Evolutionary conservation across 139 green algal genomes (phyloP), one percentile per base, ranked within the genome.

Genomic region (Chlorokybus atmophyticus): DNA sequence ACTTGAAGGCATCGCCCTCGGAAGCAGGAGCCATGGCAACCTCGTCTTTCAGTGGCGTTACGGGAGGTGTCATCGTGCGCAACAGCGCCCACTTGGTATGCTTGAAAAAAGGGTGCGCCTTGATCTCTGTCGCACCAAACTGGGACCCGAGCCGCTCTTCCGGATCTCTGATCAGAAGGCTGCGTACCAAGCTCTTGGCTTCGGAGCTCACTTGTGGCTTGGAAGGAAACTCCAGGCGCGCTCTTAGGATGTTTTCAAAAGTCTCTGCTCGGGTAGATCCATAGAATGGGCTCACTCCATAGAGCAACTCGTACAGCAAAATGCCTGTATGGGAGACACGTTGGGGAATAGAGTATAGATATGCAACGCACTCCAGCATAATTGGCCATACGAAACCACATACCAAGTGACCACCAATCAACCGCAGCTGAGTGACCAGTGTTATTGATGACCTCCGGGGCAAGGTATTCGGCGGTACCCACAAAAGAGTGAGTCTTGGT

Each of bases 291-390:
- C 84, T 92, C 48, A 62, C 75, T 1, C 87, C 87, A 59, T 79
- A 94, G 29, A 88, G 52, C 52, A 97, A 80, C 81, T 98, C 91
- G 66, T 93, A 92, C 29, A 95, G 77, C 30, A 98, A 81, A 58
- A 98, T 94, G 57, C 91, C 60, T 67, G 42, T 29, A 38, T 29
- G 31, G 27, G 10, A 0, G 51, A 40, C 8, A 17, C n/a, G 28
- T 2, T 42, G 50, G 4, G 29, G 2, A 55, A 31, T n/a, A 55
- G 19, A 55, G 19, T 30, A 44, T 10, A 44, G 38, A 44, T 44
- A 17, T 44, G n/a, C 8, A 24, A 7, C 5, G 5, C 42, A 52
- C 6, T n/a, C 8, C 42, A 52, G 10, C 8, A 17, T 28, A 83
- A 91, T 74, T 93, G 85, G 19, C 81, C 29, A 64, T 61, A 27